Evolutionary conservation across 345 rosid genomes (phyloP).

Genomic region (Citrus inodora): DNA sequence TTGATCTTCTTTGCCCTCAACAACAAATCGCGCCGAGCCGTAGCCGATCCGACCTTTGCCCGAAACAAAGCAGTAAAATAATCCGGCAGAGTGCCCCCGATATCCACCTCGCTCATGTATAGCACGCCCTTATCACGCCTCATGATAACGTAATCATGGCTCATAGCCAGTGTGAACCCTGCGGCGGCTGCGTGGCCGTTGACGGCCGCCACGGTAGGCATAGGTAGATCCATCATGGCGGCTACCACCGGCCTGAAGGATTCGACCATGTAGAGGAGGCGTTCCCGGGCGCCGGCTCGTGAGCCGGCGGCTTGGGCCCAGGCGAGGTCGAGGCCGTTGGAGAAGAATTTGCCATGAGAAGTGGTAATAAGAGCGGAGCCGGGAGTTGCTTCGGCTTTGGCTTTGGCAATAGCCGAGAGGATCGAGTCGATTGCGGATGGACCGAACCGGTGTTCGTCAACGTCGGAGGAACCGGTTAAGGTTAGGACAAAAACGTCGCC

Average conservation of each 20-base stretch:
- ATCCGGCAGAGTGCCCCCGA: constrained; percentile 62
- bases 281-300: constrained; percentile 24
- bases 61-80: constrained; percentile 45
- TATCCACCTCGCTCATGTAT: constrained; percentile 77
- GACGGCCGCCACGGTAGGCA: constrained; percentile 83
- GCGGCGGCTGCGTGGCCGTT: constrained; percentile 88
- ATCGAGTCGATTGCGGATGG: constrained; percentile 46
- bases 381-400: constrained; percentile 51
- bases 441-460: constrained; percentile 56
- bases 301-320: constrained; percentile 66
- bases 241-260: constrained; percentile 46
- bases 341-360: constrained; percentile 70
- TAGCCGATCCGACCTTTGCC: constrained; percentile 42
- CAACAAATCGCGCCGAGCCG: constrained; percentile 50
- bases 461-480: constrained; percentile 40
- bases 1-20: constrained; percentile 50
- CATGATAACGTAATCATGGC: constrained; percentile 67
- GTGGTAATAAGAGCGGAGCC: constrained; percentile 77
- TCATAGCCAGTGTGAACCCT: constrained; percentile 55
- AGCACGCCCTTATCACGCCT: constrained; percentile 67
- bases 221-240: constrained; percentile 60
- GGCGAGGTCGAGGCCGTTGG: constrained; percentile 75
- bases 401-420: constrained; percentile 45
- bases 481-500: constrained; percentile 65
- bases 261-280: constrained; percentile 49